Evolutionary conservation across 2,329 filamentous ascomycete genomes (phyloP), one percentile per base, ranked within the genome.

Genomic region (Xylariaceae sp.): DNA sequence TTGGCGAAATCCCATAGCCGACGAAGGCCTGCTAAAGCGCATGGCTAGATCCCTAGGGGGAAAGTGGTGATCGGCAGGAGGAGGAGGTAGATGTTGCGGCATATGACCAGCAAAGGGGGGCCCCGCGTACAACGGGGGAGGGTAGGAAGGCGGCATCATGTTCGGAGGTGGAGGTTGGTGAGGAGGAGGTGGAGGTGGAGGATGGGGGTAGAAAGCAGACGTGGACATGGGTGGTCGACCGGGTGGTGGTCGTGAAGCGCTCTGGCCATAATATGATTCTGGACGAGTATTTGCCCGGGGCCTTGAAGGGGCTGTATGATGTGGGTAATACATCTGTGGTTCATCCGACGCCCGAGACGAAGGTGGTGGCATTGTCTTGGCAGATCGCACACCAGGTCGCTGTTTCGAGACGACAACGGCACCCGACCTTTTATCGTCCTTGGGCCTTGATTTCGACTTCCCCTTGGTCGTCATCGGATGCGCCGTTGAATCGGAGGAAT

Each of bases 211-310:
- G 52, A 69, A 77, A 23, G 71, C 70, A 24, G 71, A 61, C 34
- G 74, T 74, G 12, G 77, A 66, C 5, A 69, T 65, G 4, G 76
- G 76, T 23, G 76, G 76, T 24, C 71, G 72, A 23, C 36, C 43
- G 3, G 55, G 51, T 23, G 55, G 48, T 16, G 29, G 52, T 49
- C 54, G 53, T 19, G 71, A 62, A 28, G 33, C 16, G 16, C 66
- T 47, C 33, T 68, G 65, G 31, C 69, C 73, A 59, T 76, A 75
- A 54, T 74, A 76, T 57, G 73, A 75, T 21, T 66, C 58, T 3
- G 76, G 76, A 16, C 77, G 67, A 14, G 75, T 75, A 17, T 75
- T 72, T 28, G 76, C 72, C 2, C 76, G 75, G n/a, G 76, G 76
- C 8, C 78, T 76, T 1, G 73, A 67, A 12, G 69, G 66, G 39